Evolutionary conservation across 2,329 filamentous ascomycete genomes (phyloP).

Genomic region (Camillea tinctor): DNA sequence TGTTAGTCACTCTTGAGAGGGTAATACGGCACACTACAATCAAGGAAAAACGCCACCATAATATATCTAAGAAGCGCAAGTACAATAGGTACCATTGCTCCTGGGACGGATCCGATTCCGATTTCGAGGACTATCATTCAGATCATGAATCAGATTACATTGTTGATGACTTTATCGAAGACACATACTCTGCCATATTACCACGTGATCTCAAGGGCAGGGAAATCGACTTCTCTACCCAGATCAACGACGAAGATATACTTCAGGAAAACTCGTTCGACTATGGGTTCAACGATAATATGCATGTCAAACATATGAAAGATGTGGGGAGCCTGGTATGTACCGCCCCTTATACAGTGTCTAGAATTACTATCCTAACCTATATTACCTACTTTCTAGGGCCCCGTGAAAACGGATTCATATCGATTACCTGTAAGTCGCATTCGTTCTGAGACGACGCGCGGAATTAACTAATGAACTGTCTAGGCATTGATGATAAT

Average conservation of each 20-base stretch:
- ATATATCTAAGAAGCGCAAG: neutral
- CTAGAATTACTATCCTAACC: too few relatives aligned
- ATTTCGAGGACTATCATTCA: neutral
- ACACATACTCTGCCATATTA: neutral
- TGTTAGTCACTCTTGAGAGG: slow-evolving; percentile 34
- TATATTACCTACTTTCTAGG: slow-evolving; percentile 5
- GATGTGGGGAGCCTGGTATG: slow-evolving; percentile 30
- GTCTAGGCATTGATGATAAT: slow-evolving; percentile 15
- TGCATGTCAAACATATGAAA: slow-evolving; percentile 28
- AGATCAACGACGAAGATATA: slow-evolving; percentile 20
- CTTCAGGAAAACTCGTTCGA: slow-evolving; percentile 25
- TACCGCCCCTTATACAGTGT: neutral
- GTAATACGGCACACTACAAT: slow-evolving; percentile 20
- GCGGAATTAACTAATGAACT: neutral
- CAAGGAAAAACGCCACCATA: neutral
- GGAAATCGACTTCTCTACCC: slow-evolving; percentile 12
- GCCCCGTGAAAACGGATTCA: neutral
- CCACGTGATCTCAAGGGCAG: slow-evolving; percentile 6
- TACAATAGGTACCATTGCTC: slow-evolving; percentile 3
- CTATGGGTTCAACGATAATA: slow-evolving; percentile 14
- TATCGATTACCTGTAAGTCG: slow-evolving; percentile 10
- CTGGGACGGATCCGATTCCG: too few relatives aligned
- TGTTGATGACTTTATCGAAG: slow-evolving; percentile 1
- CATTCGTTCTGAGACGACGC: neutral
- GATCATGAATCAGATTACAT: neutral